Evolutionary conservation across 345 rosid genomes (phyloP).

Genomic region (Aquilaria yunnanensis): DNA sequence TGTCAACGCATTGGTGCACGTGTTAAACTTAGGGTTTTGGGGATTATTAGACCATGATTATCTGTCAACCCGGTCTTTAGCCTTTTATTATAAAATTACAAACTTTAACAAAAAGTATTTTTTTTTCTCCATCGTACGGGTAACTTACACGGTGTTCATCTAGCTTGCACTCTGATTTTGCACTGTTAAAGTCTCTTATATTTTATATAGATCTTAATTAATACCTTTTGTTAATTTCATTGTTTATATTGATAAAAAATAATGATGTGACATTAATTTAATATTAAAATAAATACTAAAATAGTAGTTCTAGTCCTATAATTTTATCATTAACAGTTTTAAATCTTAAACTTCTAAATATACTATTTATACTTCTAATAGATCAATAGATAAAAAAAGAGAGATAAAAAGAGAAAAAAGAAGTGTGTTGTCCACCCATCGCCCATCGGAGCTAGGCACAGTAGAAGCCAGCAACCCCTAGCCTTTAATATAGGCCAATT

Average conservation of each 20-base stretch:
- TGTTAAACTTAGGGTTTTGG: conserved; percentile 21
- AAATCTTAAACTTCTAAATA: too few species aligned
- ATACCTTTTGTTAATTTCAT: not conserved
- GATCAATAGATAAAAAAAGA: fast-evolving
- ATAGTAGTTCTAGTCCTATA: not conserved
- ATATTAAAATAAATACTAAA: too few species aligned
- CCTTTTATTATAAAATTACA: not conserved
- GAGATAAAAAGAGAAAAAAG: not conserved
- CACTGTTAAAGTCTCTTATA: too few species aligned
- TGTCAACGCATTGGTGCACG: conserved; percentile 28
- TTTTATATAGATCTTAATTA: not conserved
- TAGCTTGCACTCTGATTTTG: too few species aligned
- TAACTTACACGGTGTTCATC: too few species aligned
- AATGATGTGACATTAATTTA: too few species aligned
- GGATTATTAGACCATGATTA: not conserved
- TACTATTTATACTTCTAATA: not conserved
- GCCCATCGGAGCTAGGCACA: too few species aligned
- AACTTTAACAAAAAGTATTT: not conserved
- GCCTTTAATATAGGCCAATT: too few species aligned
- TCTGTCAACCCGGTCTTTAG: not conserved
- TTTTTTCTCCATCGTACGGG: not conserved
- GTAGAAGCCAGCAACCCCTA: not conserved
- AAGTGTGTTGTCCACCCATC: too few species aligned
- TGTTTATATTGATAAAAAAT: not conserved
- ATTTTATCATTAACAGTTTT: not conserved